Evolutionary conservation across 2,329 filamentous ascomycete genomes (phyloP), one percentile per base, ranked within the genome.

Genomic region (Trichophyton mentagrophytes): DNA sequence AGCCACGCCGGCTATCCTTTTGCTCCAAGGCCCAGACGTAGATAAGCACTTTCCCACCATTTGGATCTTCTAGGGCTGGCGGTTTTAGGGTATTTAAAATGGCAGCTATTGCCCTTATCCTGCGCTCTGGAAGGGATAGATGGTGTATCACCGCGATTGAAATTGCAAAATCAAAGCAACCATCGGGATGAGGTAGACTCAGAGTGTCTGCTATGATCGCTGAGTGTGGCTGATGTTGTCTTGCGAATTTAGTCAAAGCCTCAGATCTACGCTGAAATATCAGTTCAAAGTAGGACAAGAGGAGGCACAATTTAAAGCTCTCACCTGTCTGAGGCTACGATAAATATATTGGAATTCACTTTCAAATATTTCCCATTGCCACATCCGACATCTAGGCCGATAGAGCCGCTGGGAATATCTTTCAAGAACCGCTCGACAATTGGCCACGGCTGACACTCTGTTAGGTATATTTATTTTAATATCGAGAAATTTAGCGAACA

Each of bases 21-120:
- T 99, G 93, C 79, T 99, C 93, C 20, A 99, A 79, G 0, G 93
- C 93, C 93, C 93, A 97, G 17, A 95, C 92, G 72, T 93, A 96
- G 58, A 97, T 80, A 61, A 97, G 77, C 15, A 87, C 86, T 71
- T 80, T 84, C 0, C 89, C 90, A 1, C 75, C 77, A 6, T 66
- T 65, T 20, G 62, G 56, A 22, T 65, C 60, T 20, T 55, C 60
- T n/a, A 65, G 66, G 15, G 25, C 36, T 11, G 67, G 62, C 13
- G 63, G 63, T 62, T 70, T 72, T 60, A 96, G 76, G 57, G 85
- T 85, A 58, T 82, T 80, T 65, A 97, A 76, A 57, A 97, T 82
- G 46, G 82, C 81, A 56, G 77, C 75, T 17, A 97, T 82, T 30
- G 88, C 90, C 64, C 87, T 84, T 40, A 87, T 77, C 57, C 93